phyloP scores from a whole-genome alignment of 805 yeast species.

The Candida stauntonica region DNA sequence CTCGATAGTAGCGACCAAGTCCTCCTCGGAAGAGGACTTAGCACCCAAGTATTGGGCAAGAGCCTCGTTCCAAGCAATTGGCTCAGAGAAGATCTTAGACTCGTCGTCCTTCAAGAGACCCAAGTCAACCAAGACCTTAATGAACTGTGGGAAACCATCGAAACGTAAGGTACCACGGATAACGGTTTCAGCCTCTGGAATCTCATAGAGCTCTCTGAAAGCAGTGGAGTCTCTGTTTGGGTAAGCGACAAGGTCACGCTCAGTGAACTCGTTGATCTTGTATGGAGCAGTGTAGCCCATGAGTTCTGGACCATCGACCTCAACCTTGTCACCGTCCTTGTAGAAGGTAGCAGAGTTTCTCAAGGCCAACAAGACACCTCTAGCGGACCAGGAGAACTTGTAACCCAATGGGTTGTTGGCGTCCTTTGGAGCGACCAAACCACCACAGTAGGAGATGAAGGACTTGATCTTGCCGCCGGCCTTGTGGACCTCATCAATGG shows the following conservation, averaged over 20 bases:
- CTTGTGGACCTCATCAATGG: slow-evolving; percentile 93
- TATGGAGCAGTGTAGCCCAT: slow-evolving; percentile 95
- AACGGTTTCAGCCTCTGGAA: slow-evolving; percentile 96
- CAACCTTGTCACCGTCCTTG: slow-evolving; percentile 77
- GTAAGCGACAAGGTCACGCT: slow-evolving; percentile 66
- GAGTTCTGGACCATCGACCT: slow-evolving; percentile 81
- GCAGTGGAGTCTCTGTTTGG: slow-evolving; percentile 98
- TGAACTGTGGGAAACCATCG: slow-evolving; percentile 98
- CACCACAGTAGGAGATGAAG: slow-evolving; percentile 97
- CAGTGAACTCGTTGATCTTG: slow-evolving; percentile 90
- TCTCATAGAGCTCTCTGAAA: slow-evolving; percentile 85
- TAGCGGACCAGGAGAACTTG: slow-evolving; percentile 98
- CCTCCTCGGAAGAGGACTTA: slow-evolving; percentile 61
- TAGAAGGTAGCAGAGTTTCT: slow-evolving; percentile 91
- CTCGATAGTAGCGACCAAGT: slow-evolving; percentile 70
- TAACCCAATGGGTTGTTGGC: slow-evolving; percentile 98
- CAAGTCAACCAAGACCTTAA: slow-evolving; percentile 89
- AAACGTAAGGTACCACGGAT: slow-evolving; percentile 95
- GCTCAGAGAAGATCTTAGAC: slow-evolving; percentile 50
- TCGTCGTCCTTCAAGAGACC: slow-evolving; percentile 85
- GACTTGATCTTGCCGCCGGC: slow-evolving; percentile 90
- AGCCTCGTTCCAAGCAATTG: slow-evolving; percentile 86
- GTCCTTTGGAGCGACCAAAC: slow-evolving; percentile 96
- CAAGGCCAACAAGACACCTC: slow-evolving; percentile 94
- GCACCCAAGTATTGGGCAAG: slow-evolving; percentile 72